Evolutionary conservation across 768 basidiomycete genomes (phyloP).

Genomic region (Hypsizygus marmoreus): DNA sequence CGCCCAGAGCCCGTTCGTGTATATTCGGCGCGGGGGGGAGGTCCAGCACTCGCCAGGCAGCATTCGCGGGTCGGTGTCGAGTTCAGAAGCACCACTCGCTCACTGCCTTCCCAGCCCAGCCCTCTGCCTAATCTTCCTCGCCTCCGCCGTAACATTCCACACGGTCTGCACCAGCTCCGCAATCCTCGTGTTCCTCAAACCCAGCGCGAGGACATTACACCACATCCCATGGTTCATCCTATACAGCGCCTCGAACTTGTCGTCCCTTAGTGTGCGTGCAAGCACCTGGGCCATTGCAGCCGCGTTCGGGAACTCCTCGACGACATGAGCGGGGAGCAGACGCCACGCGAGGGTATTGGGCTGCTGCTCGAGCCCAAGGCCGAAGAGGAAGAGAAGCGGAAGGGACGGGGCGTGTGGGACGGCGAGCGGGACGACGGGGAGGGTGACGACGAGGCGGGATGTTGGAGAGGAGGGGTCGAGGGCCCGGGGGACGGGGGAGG

Average conservation of each 20-base stretch:
- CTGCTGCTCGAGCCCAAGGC: constrained; percentile 52
- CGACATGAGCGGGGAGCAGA: constrained; percentile 54
- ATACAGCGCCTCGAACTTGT: constrained; percentile 38
- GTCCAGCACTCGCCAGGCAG: too few species aligned
- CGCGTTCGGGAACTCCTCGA: constrained; percentile 64
- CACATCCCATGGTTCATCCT: constrained; percentile 61
- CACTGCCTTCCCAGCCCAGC: too few species aligned
- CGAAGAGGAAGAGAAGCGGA: constrained; percentile 60
- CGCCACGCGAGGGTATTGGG: constrained; percentile 47
- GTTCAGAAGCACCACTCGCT: too few species aligned
- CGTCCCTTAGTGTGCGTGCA: constrained; percentile 33
- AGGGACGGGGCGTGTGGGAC: constrained; percentile 59
- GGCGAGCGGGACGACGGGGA: constrained; percentile 51
- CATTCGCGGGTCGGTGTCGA: too few species aligned
- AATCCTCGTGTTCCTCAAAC: constrained; percentile 44
- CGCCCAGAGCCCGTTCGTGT: too few species aligned
- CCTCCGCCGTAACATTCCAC: constrained; percentile 78
- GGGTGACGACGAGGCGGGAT: constrained; percentile 37
- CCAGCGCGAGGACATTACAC: constrained; percentile 62
- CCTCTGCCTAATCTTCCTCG: constrained; percentile 30
- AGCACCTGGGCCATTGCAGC: constrained; percentile 58
- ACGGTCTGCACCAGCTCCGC: constrained; percentile 55
- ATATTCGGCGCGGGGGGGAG: too few species aligned
- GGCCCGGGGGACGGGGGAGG: constrained; percentile 26
- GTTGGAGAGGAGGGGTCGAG: constrained; percentile 31